These are phyloP conservation scores for Ehretia macrophylla DNA, from an alignment of 257 asterid species.

Conservation along the genomic window DNA sequence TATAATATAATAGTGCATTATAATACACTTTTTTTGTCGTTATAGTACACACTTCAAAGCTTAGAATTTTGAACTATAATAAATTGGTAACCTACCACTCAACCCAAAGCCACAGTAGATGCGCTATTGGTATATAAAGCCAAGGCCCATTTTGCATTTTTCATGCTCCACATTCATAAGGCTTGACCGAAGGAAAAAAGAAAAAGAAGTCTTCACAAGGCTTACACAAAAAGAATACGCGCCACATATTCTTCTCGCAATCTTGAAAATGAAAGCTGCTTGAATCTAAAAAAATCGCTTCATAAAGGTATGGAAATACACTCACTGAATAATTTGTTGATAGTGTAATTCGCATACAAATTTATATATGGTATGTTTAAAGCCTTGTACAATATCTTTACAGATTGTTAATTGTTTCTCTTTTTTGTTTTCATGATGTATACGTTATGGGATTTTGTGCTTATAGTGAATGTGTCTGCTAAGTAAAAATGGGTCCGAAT, in stretches of 20 bases:
- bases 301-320: not conserved
- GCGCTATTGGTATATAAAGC: not conserved
- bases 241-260: not conserved
- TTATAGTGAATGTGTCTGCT: not conserved
- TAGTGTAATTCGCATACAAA: not conserved
- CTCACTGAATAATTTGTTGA: not conserved
- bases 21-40: too few species aligned
- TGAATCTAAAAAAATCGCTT: not conserved
- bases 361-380: not conserved
- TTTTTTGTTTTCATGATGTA: not conserved
- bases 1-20: too few species aligned
- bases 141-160: too few species aligned
- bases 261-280: not conserved
- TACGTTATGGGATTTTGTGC: not conserved
- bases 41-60: too few species aligned
- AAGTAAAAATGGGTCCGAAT: too few species aligned
- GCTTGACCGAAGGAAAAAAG: too few species aligned
- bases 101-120: too few species aligned
- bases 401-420: too few species aligned
- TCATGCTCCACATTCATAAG: too few species aligned
- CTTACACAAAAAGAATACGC: not conserved
- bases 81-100: too few species aligned
- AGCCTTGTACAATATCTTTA: not conserved
- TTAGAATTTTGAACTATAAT: too few species aligned
- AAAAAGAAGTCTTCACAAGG: not conserved